Base-by-base conservation (phyloP, 306 rosid species). In the Inga laurina region DNA sequence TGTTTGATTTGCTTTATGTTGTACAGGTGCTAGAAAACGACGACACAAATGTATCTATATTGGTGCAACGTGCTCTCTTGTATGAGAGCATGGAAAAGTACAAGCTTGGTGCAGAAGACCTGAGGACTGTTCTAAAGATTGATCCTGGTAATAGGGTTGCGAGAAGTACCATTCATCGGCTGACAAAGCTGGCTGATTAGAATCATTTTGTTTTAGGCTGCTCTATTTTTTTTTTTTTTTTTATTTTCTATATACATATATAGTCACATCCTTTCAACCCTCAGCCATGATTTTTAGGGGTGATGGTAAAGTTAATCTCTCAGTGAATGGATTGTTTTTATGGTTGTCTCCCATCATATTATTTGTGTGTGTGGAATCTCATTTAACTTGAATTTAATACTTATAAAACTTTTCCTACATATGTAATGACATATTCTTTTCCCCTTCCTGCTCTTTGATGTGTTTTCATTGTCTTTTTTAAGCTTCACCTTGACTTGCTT, bases 81-180 rank as follows among this genome's bases (percentile, higher is more conserved):
- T 97, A 94, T 27, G 99, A 97, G 83, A 94, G 99, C 84, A 97
- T 97, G 97, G 99, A 97, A 83, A 97, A 94, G 88, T 97, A 97
- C 92, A 97, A 39, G 88, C 97, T 94, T 65, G 99, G 99, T 71
- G 94, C 99, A 14, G 97, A 96, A 88, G 99, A 96, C 65, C 89
- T 96, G 80, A 92, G 97, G 86, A 86, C 86, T 68, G 99, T 92
- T 87, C 85, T 96, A 88, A 96, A 88, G 97, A 76, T 94, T 80
- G 99, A 96, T 86, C 95, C 99, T 21, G 77, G 90, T 54, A 96
- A 96, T 88, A 89, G 95, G 86, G 73, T 96, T 85, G 99, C 99
- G 73, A 91, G 94, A 92, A 90, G 98, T 91, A 96, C 99, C 46
- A 46, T 96, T 89, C 97, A 94, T 85, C 94, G 99, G 87, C 37